Evolutionary conservation across 176 grass and related monocot genomes (phyloP), one percentile per base, ranked within the genome.

Genomic region (Themeda triandra): DNA sequence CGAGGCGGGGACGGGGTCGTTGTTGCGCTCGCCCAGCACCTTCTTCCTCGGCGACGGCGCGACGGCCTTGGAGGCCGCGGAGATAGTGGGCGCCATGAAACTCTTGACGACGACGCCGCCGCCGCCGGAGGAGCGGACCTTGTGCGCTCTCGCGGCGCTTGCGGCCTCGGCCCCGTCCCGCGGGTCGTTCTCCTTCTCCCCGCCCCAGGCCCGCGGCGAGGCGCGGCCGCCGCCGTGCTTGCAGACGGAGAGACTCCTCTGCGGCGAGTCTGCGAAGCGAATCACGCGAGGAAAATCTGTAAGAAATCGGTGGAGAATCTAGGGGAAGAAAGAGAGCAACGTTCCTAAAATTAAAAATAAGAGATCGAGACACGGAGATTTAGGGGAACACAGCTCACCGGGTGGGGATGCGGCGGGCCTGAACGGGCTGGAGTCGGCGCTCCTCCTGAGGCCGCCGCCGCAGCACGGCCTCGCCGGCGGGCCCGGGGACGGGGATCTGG

Each of bases 11-110:
- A 37, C 72, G 58, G 62, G 35, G 13, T 69, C 66, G 80, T 58
- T 83, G 64, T 94, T 97, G 28, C 86, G 87, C 84, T 97, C 95
- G 2, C 81, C 88, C 13, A 97, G 92, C 12, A 94, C 65, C 84
- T 41, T 90, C 75, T 88, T 92, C 63, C 84, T 86, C 6, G 92
- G 92, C 69, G 89, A 36, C 21, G 93, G 66, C 21, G 63, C 77
- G 4, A 89, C 83, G 69, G 87, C 89, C 88, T 98, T 98, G 80
- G 89, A 95, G 3, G 96, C 17, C 46, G 96, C 91, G 13, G 96
- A 98, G 87, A 98, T 88, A 6, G 96, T 98, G 21, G 96, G 91
- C 36, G 96, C 83, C 96, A 98, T 98, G 93, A 98, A 98, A 69
- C 82, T 93, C 84, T 98, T 98, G 6, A 48, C 15, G 48, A 21